These are phyloP conservation scores for Furcasterigmium sp. DNA, from an alignment of 2,329 filamentous ascomycete species.

Conservation along the genomic window DNA sequence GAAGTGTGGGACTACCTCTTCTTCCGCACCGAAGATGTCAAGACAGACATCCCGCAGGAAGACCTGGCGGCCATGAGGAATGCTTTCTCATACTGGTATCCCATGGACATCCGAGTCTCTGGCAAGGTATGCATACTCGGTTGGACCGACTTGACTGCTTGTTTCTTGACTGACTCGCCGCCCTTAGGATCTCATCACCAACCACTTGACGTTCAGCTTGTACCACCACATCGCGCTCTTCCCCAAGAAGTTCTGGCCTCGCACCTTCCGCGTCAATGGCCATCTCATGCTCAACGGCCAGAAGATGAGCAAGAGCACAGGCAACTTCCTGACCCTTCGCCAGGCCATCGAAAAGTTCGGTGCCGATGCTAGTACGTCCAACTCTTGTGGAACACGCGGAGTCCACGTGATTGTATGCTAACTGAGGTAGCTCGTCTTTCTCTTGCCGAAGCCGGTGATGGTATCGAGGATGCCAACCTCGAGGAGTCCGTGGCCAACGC, in stretches of 20 bases:
- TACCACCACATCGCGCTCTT: constrained; percentile 93
- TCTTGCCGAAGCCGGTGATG: constrained; percentile 90
- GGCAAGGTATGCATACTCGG: constrained; percentile 68
- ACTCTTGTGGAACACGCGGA: no score
- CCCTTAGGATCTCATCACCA: constrained; percentile 71
- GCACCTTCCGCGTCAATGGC: constrained; percentile 80
- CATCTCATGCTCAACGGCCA: constrained; percentile 93
- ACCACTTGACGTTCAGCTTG: constrained; percentile 90
- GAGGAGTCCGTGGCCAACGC: constrained; percentile 92
- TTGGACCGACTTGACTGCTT: no score
- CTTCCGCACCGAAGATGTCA: constrained; percentile 65
- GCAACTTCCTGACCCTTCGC: constrained; percentile 90
- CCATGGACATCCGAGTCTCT: constrained; percentile 78
- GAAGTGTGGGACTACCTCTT: constrained; percentile 98
- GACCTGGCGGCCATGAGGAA: constrained; percentile 75
- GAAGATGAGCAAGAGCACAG: constrained; percentile 97
- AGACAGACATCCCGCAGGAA: constrained; percentile 68
- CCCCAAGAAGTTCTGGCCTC: constrained; percentile 78
- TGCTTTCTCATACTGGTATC: constrained; percentile 97
- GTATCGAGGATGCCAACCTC: constrained; percentile 93
- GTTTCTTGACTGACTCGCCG: neutral
- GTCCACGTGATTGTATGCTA: neutral
- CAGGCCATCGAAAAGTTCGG: constrained; percentile 89
- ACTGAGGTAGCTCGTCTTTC: constrained; percentile 65
- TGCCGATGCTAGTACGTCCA: constrained; percentile 64